Base-by-base conservation (phyloP, 129 eudicot genomes). In the Arctium lappa region DNA sequence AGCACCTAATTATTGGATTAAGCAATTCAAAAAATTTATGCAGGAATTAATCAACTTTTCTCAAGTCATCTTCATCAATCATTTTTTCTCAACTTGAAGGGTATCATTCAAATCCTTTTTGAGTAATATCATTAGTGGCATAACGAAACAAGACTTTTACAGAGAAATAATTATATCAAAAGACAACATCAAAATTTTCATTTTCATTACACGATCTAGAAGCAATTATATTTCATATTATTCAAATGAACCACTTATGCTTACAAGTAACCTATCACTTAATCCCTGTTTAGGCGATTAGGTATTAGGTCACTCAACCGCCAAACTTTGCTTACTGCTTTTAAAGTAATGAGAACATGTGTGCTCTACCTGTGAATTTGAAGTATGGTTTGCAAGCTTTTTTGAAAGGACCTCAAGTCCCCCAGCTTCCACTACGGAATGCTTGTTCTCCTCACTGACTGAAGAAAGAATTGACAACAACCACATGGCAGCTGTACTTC, bases 401-500 rank as follows among this genome's bases (percentile, higher is more conserved):
- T 91, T 89, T 50, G 81, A 85, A 48, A 93, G 91, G n/a, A 76
- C 85, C 80, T 91, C 96, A 40, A 91, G 86, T 42, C 89, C 95
- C 38, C 97, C 96, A 88, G 92, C 94, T 85, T 93, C 97, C 79
- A 88, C 75, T 62, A 91, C 90, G 63, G 81, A 76, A 40, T 48
- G 27, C 84, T 86, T 93, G 85, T 85, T 88, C 84, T 91, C 83
- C 34, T 56, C 82, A 72, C 76, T 73, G 79, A 73, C 82, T 4
- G 96, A 88, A 75, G 95, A 89, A 75, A 93, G 69, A 48, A 89
- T 82, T 0, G 89, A 88, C 38, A 93, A 84, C 91, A 93, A 76
- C 97, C 97, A 93, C 81, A 91, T 78, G 79, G 91, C 95, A 81
- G 88, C 91, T 40, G 92, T 88, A 75, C 94, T 86, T 83, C 92